Evolutionary conservation across 139 green algal species (phyloP), one percentile per base, ranked within the genome.

Genomic region (Chlorella sp.): DNA sequence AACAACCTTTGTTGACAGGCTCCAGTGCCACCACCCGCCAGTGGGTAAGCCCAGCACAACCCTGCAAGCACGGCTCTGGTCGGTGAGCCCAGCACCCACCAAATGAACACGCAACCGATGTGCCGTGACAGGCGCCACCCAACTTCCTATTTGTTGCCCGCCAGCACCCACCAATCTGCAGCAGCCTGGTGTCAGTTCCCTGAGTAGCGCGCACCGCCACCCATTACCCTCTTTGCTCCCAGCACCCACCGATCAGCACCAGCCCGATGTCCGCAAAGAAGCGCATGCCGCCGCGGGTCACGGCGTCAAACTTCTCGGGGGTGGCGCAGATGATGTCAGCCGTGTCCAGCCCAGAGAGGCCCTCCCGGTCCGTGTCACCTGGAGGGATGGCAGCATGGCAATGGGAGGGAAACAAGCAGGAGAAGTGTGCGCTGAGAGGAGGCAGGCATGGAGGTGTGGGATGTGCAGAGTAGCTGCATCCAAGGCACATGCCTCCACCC

Each of bases 281-380:
- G 60, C 82, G 61, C 91, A 95, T 94, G n/a, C 91, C 93, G 28
- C 94, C 94, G 4, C 96, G 77, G 21, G 92, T 97, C 32, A 96
- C 81, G 30, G 95, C 84, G 90, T 98, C 96, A 91, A 98, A 96
- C 91, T 98, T 98, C 87, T 98, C 97, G 12, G 96, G 97, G 28
- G 96, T 98, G 19, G 90, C 92, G 83, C 91, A 94, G 57, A 98
- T 96, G 87, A 98, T 93, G 93, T 98, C 95, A 7, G 96, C 95
- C 7, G 71, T 26, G n/a, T 97, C 92, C 16, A 99, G 87, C 4
- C 93, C 84, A 0, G 66, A 22, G 0, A 89, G 32, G 11, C 92
- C 90, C 4, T 87, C 36, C 1, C 75, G 80, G 14, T 94, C 91
- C 14, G 91, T 92, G 64, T 97, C 95, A 24, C 91, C 89, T 92